phyloP scores from a whole-genome alignment of 148 eudicot genomes.

The Agrostemma githago region DNA sequence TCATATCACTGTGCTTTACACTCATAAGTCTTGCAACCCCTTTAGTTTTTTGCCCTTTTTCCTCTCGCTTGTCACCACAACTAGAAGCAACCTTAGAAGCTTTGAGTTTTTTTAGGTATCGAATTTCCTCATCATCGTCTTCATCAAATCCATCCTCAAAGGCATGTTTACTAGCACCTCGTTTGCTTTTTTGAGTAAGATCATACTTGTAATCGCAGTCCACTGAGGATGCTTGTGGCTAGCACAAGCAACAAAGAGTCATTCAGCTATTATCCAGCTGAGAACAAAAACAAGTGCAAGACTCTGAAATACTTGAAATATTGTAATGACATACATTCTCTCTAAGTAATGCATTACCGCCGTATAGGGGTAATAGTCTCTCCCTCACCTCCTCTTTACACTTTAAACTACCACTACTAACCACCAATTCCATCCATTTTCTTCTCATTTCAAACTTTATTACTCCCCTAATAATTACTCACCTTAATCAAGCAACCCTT shows the following conservation, averaged over 20 bases:
- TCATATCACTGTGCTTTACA: conserved; percentile 5
- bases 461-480: no score
- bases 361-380: no score
- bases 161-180: conserved; percentile 31
- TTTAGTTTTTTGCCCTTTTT: conserved; percentile 18
- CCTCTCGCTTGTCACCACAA: conserved; percentile 24
- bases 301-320: neutral
- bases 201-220: conserved; percentile 4
- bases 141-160: conserved; percentile 48
- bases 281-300: neutral
- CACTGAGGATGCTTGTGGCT: conserved; percentile 4
- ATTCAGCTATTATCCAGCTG: neutral
- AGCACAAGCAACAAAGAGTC: neutral
- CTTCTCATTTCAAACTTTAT: no score
- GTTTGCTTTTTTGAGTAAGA: conserved; percentile 41
- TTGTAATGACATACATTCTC: neutral
- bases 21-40: conserved; percentile 23
- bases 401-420: no score
- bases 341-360: no score
- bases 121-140: conserved; percentile 62
- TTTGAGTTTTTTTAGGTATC: conserved; percentile 63
- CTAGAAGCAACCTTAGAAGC: conserved; percentile 34
- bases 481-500: neutral
- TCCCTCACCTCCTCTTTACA: no score
- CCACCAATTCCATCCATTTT: no score